Evolutionary conservation across 2,329 filamentous ascomycete species (phyloP).

Genomic region (Pleomassaria siparia): DNA sequence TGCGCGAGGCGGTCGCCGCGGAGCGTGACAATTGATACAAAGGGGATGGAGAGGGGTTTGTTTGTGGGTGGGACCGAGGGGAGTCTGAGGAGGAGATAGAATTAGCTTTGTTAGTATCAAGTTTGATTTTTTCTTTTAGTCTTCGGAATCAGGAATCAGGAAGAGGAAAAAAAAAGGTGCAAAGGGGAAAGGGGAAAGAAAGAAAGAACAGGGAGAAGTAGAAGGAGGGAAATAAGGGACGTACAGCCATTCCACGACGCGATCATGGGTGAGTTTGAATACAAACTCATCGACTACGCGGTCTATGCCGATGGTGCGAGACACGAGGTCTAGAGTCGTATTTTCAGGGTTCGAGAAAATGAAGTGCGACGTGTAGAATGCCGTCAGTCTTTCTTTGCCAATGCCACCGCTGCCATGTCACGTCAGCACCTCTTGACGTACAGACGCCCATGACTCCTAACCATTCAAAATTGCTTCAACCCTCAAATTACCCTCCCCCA

Average conservation of each 20-base stretch:
- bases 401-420: slow-evolving; percentile 59
- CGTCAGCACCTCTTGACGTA: neutral
- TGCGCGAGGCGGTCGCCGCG: slow-evolving; percentile 69
- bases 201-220: no score
- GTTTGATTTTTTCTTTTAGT: no score
- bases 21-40: slow-evolving; percentile 67
- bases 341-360: slow-evolving; percentile 72
- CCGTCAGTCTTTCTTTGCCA: slow-evolving; percentile 62
- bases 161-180: no score
- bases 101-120: slow-evolving; percentile 34
- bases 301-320: slow-evolving; percentile 71
- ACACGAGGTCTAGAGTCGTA: slow-evolving; percentile 67
- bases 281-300: slow-evolving; percentile 54
- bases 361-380: slow-evolving; percentile 74
- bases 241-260: slow-evolving; percentile 34
- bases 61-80: slow-evolving; percentile 38
- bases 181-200: no score
- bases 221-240: slow-evolving; percentile 63
- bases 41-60: slow-evolving; percentile 56
- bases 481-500: no score
- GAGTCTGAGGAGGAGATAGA: no score
- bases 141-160: no score
- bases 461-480: no score
- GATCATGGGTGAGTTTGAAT: slow-evolving; percentile 38
- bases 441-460: no score